Evolutionary conservation across 139 green algal genomes (phyloP), one percentile per base, ranked within the genome.

Genomic region (Coelastrella sp.): DNA sequence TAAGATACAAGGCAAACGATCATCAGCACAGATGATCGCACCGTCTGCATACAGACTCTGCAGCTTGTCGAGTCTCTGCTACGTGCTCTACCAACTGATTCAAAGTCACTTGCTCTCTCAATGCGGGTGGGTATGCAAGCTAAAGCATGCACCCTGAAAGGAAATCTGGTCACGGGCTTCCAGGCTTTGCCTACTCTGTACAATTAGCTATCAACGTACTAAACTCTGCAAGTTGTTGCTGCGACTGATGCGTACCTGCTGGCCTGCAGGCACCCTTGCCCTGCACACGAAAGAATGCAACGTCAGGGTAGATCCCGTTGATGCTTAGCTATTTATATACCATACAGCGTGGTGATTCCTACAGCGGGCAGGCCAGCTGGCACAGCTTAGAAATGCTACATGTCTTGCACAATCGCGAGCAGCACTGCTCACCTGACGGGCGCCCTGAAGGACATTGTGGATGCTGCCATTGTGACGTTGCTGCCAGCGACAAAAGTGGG

Each of bases 361-460:
- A 49, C 35, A 49, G 35, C n/a, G 9, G 72, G 14, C 17, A 12
- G 72, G 72, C 72, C 72, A 78, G 72, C 20, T n/a, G 22, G 22
- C n/a, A n/a, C n/a, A n/a, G n/a, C 72, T 27, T 9, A 61, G 25
- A 81, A 59, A 27, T 81, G 74, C 25, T 60, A 19, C 24, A 20
- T 22, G 10, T 24, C 24, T 9, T 24, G 25, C 74, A 81, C 27
- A 57, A 81, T 81, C 74, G 27, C 25, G 15, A 19, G 74, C 74
- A 60, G 74, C 74, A 19, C 24, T 60, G 25, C 25, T 81, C 74
- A 81, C 25, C 74, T 81, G 25, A 81, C 68, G 68, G 68, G 68
- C 68, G 68, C 68, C 68, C 68, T 63, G 56, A 86, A 73, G 80
- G 80, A 86, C 80, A 86, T 86, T 61, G 80, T 86, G 80, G 80